phyloP scores from a whole-genome alignment of 768 basidiomycete genomes.

The Pilatotrama ljubarskyi region DNA sequence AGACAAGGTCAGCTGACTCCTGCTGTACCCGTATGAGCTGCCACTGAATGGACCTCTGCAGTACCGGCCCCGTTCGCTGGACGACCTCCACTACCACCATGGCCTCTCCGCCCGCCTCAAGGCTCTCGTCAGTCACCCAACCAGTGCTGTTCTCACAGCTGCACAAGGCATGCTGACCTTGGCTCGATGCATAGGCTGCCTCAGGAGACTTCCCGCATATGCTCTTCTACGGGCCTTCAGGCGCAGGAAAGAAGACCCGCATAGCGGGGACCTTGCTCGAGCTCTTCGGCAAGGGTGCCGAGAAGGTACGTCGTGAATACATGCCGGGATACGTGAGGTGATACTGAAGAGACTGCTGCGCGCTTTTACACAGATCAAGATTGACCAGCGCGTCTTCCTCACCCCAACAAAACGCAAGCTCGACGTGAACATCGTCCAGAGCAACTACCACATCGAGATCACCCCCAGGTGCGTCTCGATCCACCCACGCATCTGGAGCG shows the following conservation, averaged over 20 bases:
- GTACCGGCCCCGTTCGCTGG: constrained; percentile 85
- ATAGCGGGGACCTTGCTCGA: constrained; percentile 88
- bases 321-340: neutral
- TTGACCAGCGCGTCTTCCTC: constrained; percentile 94
- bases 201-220: constrained; percentile 97
- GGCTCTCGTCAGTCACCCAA: constrained; percentile 58
- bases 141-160: neutral
- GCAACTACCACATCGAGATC: constrained; percentile 97
- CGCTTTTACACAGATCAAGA: constrained; percentile 72
- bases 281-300: constrained; percentile 87
- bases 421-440: constrained; percentile 95
- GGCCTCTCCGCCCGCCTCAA: constrained; percentile 77
- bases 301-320: constrained; percentile 62
- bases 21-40: neutral
- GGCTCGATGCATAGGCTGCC: constrained; percentile 55
- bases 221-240: constrained; percentile 96
- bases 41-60: constrained; percentile 30
- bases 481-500: neutral
- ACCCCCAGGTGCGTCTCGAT: constrained; percentile 76
- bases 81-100: constrained; percentile 86
- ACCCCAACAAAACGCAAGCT: constrained; percentile 93
- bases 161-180: neutral
- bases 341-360: neutral
- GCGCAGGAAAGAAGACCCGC: constrained; percentile 97
- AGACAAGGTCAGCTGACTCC: constrained; percentile 41